Evolutionary conservation across 169 alveolate genomes (phyloP).

Genomic region (Cryptosporidium muris): DNA sequence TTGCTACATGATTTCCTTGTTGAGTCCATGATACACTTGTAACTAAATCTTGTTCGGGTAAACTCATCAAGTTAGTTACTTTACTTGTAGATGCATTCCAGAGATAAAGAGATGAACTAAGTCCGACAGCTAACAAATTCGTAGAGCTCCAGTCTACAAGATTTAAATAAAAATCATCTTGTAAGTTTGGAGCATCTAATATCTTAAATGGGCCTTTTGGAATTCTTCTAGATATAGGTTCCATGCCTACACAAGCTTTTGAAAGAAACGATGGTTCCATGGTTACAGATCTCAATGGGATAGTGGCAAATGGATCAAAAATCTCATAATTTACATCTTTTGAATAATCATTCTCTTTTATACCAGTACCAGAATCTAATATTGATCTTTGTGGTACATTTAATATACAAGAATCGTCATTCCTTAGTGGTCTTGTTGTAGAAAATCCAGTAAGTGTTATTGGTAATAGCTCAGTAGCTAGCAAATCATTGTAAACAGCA

Average conservation of each 20-base stretch:
- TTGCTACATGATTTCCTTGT: constrained; percentile 86
- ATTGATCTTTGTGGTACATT: constrained; percentile 41
- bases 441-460: constrained; percentile 60
- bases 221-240: constrained; percentile 60
- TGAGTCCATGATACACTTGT: constrained; percentile 90
- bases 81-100: constrained; percentile 89
- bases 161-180: constrained; percentile 91
- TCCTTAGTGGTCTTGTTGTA: constrained; percentile 27
- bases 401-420: constrained; percentile 9
- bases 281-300: constrained; percentile 61
- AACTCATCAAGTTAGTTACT: constrained; percentile 88
- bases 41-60: constrained; percentile 82
- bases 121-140: constrained; percentile 90
- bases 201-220: constrained; percentile 80
- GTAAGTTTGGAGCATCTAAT: constrained; percentile 90
- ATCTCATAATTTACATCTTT: constrained; percentile 17
- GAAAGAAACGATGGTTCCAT: constrained; percentile 67
- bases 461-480: constrained; percentile 44
- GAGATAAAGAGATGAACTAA: constrained; percentile 87
- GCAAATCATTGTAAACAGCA: constrained; percentile 34
- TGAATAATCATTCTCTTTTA: constrained; percentile 38
- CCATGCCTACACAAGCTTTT: constrained; percentile 46
- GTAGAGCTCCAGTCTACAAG: constrained; percentile 86
- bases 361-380: neutral
- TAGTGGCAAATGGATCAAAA: constrained; percentile 69